These are phyloP conservation scores for Ballota nigra DNA, from an alignment of 257 asterid species.

Conservation along the genomic window DNA sequence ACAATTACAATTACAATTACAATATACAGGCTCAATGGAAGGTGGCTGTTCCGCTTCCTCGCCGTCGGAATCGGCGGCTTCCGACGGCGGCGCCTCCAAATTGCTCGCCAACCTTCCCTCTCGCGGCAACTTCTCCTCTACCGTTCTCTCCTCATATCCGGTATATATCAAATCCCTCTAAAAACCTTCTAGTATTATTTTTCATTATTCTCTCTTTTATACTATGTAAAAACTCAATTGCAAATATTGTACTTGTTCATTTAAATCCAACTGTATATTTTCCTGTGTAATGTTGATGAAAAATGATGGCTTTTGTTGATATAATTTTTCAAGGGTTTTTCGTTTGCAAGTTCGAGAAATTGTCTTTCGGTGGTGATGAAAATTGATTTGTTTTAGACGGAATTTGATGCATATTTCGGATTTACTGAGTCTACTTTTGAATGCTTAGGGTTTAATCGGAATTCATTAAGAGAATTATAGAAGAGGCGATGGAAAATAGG, in stretches of 20 bases:
- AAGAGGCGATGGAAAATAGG: conserved; percentile 11
- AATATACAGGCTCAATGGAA: conserved; percentile 26
- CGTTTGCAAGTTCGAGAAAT: not conserved
- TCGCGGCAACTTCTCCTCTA: conserved; percentile 72
- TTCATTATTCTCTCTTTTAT: too few species aligned
- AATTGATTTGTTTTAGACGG: not conserved
- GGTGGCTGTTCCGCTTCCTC: conserved; percentile 35
- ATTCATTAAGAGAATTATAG: not conserved
- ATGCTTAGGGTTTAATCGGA: conserved; percentile 2
- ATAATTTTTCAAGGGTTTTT: conserved; percentile 15
- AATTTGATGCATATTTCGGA: not conserved
- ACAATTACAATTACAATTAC: not conserved
- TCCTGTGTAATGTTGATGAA: not conserved
- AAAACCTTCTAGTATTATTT: not conserved
- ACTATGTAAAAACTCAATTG: not conserved
- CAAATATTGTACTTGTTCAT: not conserved
- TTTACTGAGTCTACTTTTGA: not conserved
- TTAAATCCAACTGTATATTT: not conserved
- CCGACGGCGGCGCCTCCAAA: conserved; percentile 43
- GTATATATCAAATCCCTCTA: conserved; percentile 25
- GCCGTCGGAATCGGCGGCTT: conserved; percentile 33
- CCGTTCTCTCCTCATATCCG: conserved; percentile 55
- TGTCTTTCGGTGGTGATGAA: not conserved
- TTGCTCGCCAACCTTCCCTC: conserved; percentile 65
- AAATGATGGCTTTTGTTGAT: not conserved